Percentiles rank a stretch among this genome's conserved stretches.
Evolutionary conservation across 805 yeast species (phyloP).

Genomic region (Danielia reshetovae): DNA sequence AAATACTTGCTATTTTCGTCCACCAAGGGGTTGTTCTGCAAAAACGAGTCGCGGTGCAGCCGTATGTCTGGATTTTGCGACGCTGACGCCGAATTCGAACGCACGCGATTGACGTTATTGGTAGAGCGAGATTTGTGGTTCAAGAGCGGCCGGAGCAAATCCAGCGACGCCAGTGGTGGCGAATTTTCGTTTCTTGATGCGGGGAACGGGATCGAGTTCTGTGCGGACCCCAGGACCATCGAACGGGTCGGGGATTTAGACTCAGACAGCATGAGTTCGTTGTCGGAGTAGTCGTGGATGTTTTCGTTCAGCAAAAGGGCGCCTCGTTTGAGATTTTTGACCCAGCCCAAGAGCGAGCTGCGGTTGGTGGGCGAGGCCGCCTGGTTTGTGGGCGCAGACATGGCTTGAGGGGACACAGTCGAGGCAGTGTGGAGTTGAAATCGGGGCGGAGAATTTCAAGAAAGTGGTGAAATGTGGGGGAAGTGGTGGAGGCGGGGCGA

Average conservation of each 20-base stretch:
- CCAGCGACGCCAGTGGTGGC: conserved; percentile 9
- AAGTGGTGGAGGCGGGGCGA: too few species aligned
- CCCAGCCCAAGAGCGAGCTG: conserved; percentile 42
- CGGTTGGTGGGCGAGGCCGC: conserved; percentile 37
- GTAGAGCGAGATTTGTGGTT: conserved; percentile 50
- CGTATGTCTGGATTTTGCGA: conserved; percentile 23
- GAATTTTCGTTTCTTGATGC: conserved; percentile 6
- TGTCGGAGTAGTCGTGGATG: conserved; percentile 29
- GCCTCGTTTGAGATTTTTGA: conserved; percentile 38
- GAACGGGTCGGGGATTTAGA: conserved; percentile 18
- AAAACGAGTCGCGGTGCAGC: conserved; percentile 49
- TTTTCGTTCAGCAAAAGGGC: conserved; percentile 35
- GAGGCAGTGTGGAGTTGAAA: too few species aligned
- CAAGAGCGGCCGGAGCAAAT: conserved; percentile 43
- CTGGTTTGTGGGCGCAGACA: too few species aligned
- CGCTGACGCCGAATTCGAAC: conserved; percentile 34
- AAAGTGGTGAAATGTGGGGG: too few species aligned
- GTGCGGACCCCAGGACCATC: conserved; percentile 8
- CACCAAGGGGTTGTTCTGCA: conserved; percentile 40
- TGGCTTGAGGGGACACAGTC: too few species aligned
- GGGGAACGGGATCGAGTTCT: conserved; percentile 12
- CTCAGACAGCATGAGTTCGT: conserved; percentile 14
- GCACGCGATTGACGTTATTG: conserved; percentile 38
- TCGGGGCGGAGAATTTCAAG: too few species aligned
- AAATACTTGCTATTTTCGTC: conserved; percentile 58